These are phyloP conservation scores for Alternaria incomplexa DNA, from an alignment of 2,329 filamentous ascomycete genomes.

Conservation along the genomic window DNA sequence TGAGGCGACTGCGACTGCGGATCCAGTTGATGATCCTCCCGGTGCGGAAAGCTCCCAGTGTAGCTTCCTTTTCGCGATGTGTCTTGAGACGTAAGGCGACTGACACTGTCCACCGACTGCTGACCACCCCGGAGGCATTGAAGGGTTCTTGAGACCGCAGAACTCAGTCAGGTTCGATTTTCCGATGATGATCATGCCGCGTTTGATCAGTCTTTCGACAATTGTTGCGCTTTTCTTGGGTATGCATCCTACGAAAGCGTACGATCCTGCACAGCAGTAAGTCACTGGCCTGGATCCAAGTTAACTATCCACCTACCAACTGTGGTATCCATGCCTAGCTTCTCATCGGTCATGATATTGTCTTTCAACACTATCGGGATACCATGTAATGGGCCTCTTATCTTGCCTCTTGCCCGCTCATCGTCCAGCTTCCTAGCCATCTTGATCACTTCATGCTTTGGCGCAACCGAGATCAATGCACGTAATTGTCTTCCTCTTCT, in stretches of 20 bases:
- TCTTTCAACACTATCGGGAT: conserved; percentile 54
- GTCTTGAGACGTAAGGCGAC: conserved; percentile 47
- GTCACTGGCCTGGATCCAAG: not conserved
- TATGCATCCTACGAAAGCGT: conserved; percentile 47
- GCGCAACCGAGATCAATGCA: conserved; percentile 49
- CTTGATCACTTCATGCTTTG: conserved; percentile 44
- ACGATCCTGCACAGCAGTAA: conserved; percentile 31
- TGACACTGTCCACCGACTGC: conserved; percentile 49
- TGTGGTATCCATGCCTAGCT: conserved; percentile 51
- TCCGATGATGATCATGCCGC: conserved; percentile 52
- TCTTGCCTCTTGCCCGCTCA: conserved; percentile 45
- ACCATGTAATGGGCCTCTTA: conserved; percentile 50
- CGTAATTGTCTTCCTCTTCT: conserved; percentile 42
- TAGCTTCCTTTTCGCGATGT: conserved; percentile 45
- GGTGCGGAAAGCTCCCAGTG: conserved; percentile 47
- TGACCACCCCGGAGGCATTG: conserved; percentile 50
- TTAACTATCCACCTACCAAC: conserved; percentile 36
- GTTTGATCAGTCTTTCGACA: conserved; percentile 45
- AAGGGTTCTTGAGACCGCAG: conserved; percentile 44
- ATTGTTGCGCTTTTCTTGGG: conserved; percentile 48
- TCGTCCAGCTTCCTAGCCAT: conserved; percentile 49
- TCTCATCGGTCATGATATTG: conserved; percentile 48
- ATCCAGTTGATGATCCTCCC: conserved; percentile 47
- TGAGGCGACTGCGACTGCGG: conserved; percentile 48
- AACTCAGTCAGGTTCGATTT: conserved; percentile 53